Base-by-base conservation (phyloP, 257 asterid species). In the Verbascum thapsus region DNA sequence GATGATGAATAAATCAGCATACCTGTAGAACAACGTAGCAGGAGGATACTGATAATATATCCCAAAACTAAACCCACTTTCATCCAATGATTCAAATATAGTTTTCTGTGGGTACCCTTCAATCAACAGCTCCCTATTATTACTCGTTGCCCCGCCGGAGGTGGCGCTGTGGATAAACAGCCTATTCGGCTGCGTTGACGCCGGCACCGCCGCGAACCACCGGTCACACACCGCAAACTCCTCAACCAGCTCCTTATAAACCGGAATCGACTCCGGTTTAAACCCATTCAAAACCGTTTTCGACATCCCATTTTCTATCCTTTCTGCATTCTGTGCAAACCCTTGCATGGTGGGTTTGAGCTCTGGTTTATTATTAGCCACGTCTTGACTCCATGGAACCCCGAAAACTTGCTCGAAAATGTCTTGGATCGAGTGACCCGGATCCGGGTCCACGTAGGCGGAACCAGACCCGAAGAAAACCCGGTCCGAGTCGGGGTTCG, bases 181-280 rank as follows among this genome's bases (percentile, higher is more conserved):
- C 81, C 96, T 44, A 22, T 88, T 88, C 18, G 96, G 96, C 76
- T 88, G 96, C 18, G 94, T 85, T 11, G 86, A 83, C 10, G 96
- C 83, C 50, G 94, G 96, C 63, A 85, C 73, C 18, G 96, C 35
- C 43, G 91, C 86, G 52, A 85, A 85, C 96, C 94, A 87, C 71
- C 90, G 74, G 40, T 84, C 92, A 58, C 92, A 87, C 7, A 87
- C 88, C 6, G 85, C 92, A 64, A 84, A 87, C 71, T 84, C 90
- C 55, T 74, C 17, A 38, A 78, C 85, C 17, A 87, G 49, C 72
- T 80, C 90, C 71, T 41, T 57, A 55, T 74, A 87, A 47, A 84
- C 82, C 52, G 88, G 78, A 1, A 87, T 58, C 0, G 69, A 50
- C 6, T 78, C 85, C 42, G 95, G 95, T 20, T 42, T 63, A 72